Percentiles rank a stretch among this genome's conserved stretches.
Evolutionary conservation across 2,329 filamentous ascomycete genomes (phyloP).

Genomic region (Knufia fluminis): DNA sequence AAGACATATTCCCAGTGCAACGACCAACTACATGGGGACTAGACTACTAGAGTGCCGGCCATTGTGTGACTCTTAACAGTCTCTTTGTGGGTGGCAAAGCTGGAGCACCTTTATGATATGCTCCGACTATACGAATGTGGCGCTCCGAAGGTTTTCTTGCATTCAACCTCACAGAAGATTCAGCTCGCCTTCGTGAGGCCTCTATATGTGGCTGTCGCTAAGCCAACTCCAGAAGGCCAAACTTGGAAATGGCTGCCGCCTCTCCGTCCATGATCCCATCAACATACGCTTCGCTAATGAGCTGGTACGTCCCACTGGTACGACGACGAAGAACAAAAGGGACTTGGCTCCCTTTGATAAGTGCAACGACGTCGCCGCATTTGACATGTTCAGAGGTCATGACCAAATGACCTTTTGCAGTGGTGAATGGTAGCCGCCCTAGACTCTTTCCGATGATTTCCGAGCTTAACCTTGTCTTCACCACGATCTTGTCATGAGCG

Average conservation of each 20-base stretch:
- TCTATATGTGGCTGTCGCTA: neutral
- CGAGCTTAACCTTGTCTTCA: neutral
- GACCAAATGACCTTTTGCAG: slow-evolving; percentile 2
- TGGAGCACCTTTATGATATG: no score
- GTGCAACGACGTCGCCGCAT: slow-evolving; percentile 7
- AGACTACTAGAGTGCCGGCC: no score
- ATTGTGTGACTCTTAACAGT: no score
- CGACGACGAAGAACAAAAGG: slow-evolving; percentile 8
- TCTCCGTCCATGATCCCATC: slow-evolving; percentile 10
- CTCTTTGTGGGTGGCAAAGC: no score
- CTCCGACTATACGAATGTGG: no score
- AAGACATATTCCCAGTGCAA: no score
- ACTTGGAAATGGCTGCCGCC: neutral
- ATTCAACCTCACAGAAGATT: no score
- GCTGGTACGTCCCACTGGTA: neutral
- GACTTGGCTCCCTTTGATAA: slow-evolving; percentile 7
- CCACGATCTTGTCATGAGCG: neutral
- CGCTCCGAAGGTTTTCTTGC: no score
- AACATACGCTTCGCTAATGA: slow-evolving; percentile 10
- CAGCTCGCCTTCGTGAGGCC: no score
- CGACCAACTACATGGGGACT: no score
- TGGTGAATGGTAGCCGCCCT: neutral
- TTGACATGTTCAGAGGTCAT: slow-evolving; percentile 7
- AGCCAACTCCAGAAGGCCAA: neutral
- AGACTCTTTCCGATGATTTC: slow-evolving; percentile 6